phyloP scores from a whole-genome alignment of 371 early-diverging fungal species.

The Blakeslea trispora region DNA sequence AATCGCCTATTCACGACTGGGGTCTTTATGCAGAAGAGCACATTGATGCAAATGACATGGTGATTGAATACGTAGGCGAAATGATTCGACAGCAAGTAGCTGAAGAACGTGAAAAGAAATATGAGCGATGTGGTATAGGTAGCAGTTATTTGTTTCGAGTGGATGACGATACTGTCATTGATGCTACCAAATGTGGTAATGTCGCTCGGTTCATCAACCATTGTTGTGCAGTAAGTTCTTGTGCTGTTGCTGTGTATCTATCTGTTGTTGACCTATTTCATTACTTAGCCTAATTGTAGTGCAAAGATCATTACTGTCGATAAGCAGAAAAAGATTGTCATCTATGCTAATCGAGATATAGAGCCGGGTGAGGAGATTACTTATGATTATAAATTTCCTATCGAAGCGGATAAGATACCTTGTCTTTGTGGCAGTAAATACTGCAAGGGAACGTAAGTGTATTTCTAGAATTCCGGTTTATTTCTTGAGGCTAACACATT shows the following conservation, averaged over 20 bases:
- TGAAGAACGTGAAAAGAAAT: constrained; percentile 92
- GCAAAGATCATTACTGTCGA: constrained; percentile 90
- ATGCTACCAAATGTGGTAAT: constrained; percentile 98
- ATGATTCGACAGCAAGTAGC: constrained; percentile 94
- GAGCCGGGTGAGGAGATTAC: constrained; percentile 96
- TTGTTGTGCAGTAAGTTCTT: constrained; percentile 81
- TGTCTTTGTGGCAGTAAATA: constrained; percentile 88
- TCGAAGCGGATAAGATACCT: constrained; percentile 91
- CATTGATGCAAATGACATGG: constrained; percentile 91
- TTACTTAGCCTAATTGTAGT: constrained; percentile 93
- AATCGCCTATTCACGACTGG: constrained; percentile 94
- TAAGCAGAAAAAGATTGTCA: constrained; percentile 90
- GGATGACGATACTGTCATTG: constrained; percentile 94
- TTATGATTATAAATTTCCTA: constrained; percentile 98
- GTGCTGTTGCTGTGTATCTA: not conserved
- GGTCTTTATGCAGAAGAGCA: constrained; percentile 93
- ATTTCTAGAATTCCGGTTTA: too few species aligned
- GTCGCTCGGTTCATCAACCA: constrained; percentile 98
- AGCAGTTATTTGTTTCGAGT: constrained; percentile 95
- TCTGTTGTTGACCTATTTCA: not conserved
- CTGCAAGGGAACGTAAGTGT: constrained; percentile 77
- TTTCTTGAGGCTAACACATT: not conserved
- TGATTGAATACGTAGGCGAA: constrained; percentile 99
- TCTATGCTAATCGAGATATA: constrained; percentile 89
- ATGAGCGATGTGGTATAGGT: constrained; percentile 91